Evolutionary conservation across 2,329 filamentous ascomycete genomes (phyloP), one percentile per base, ranked within the genome.

Genomic region (Scedosporium boydii): DNA sequence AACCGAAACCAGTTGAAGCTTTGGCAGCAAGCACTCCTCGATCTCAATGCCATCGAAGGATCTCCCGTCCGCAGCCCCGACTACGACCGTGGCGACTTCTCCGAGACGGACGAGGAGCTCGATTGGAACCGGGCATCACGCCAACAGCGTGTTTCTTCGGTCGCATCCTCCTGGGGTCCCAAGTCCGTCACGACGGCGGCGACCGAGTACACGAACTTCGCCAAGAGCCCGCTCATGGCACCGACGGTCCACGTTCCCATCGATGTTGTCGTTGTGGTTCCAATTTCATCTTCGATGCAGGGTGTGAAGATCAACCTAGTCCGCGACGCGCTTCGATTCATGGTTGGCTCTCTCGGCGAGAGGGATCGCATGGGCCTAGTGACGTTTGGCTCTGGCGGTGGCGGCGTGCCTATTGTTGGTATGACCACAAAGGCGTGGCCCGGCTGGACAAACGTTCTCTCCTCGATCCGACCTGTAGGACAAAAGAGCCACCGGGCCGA

Each of bases 211-310:
- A 95, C 91, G 48, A 90, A 82, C 71, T 86, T 90, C 48, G 82
- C 83, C 70, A 74, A 80, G 69, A 82, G 73, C 70, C 77, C 76
- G 60, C 69, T 70, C 62, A 76, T 75, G 65, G 76, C 65, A 57
- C 68, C 78, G 21, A 83, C 87, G 5, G 73, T 93, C 58, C 95
- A 99, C 71, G 91, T 98, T 16, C 93, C 95, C 1, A 85, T 98
- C 61, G 95, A 99, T 71, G 87, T 99, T 34, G 93, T 99, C 0
- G 91, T 98, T 0, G 95, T 99, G 23, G 93, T 99, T 41, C 95
- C 95, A 0, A 92, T 99, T 5, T 98, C 95, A 0, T 96, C 93
- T 1, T 98, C 95, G 0, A 99, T 98, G 93, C 95, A 98, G 75
- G 95, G 95, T n/a, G 85, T 99, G 64, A 99, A 99, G 78, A 97